Conservation (phyloP, 2,329 filamentous ascomycete genomes). For the Ophiostoma perfectum region DNA sequence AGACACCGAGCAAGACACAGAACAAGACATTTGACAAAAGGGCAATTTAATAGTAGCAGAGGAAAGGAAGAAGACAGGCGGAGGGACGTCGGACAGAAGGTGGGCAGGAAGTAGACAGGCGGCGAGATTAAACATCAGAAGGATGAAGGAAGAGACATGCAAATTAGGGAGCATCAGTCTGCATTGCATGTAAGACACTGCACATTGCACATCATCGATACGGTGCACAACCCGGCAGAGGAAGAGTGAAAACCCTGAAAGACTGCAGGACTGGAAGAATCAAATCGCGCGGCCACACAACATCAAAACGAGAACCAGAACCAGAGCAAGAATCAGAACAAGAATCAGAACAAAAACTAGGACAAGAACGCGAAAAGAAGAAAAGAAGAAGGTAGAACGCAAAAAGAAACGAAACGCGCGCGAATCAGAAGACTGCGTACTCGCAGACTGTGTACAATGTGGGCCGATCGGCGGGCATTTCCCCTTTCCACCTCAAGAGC, state of each 20-base stretch:
- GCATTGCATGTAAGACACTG: background rate
- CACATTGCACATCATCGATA: background rate
- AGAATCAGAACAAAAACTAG: too few relatives aligned
- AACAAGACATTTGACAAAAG: too few relatives aligned
- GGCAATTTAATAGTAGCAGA: too few relatives aligned
- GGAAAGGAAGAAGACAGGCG: too few relatives aligned
- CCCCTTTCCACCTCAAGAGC: background rate
- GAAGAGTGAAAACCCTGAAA: background rate
- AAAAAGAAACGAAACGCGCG: constrained; percentile 11
- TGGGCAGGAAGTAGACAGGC: too few relatives aligned
- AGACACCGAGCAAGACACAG: too few relatives aligned
- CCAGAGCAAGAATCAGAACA: too few relatives aligned
- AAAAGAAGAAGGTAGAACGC: background rate
- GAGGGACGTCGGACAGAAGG: too few relatives aligned
- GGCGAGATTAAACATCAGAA: too few relatives aligned
- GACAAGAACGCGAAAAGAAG: background rate
- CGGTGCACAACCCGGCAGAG: background rate
- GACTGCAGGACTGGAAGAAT: background rate
- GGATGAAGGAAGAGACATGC: too few relatives aligned
- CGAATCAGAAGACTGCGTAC: constrained; percentile 8
- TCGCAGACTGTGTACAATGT: background rate
- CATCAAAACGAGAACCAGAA: too few relatives aligned
- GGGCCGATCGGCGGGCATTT: constrained; percentile 5
- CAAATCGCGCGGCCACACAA: background rate
- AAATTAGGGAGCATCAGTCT: too few relatives aligned